Conservation (phyloP, 2,329 filamentous ascomycete genomes). For the Colletotrichum sp. region DNA sequence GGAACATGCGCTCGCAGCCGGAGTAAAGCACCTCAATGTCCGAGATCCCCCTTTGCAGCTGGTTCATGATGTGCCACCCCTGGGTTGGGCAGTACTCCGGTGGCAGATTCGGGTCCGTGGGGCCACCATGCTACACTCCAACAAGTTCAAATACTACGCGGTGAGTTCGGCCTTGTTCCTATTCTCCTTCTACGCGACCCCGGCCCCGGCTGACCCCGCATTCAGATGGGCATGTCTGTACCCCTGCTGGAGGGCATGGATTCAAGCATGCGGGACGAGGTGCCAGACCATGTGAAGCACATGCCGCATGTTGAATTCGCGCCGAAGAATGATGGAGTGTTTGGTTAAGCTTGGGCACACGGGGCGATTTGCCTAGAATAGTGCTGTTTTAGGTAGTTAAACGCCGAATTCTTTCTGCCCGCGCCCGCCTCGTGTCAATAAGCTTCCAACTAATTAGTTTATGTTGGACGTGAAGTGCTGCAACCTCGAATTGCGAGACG, state of each 20-base stretch:
- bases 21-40: neutral
- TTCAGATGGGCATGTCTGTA: neutral
- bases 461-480: neutral
- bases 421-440: neutral
- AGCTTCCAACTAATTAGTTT: neutral
- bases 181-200: neutral
- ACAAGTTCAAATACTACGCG: slow-evolving; percentile 14
- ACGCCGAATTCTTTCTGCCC: neutral
- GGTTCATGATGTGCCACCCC: neutral
- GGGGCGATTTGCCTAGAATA: neutral
- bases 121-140: slow-evolving; percentile 4
- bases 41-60: neutral
- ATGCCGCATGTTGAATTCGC: slow-evolving; percentile 7
- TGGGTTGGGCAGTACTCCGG: slow-evolving; percentile 6
- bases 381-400: neutral
- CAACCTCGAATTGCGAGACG: neutral
- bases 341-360: neutral
- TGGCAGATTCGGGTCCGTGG: neutral
- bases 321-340: neutral
- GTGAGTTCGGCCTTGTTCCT: neutral
- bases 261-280: neutral
- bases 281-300: neutral
- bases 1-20: slow-evolving; percentile 47
- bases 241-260: slow-evolving; percentile 1
- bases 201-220: neutral